These are phyloP conservation scores for Sanguinoderma infundibulare DNA, from an alignment of 1,284 basidiomycete genomes.

Conservation along the genomic window DNA sequence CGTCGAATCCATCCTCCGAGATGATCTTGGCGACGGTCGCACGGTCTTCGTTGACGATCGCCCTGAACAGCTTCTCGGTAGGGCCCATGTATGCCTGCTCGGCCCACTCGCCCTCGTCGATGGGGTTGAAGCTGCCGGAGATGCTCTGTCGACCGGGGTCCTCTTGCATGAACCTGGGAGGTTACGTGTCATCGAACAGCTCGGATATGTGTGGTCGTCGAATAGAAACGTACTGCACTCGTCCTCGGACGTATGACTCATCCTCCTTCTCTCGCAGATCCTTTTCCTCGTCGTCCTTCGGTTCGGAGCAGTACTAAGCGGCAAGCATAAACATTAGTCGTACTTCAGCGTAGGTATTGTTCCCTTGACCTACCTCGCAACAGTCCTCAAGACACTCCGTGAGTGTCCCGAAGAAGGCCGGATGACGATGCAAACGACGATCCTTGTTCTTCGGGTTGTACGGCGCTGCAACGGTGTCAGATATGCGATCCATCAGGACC, in stretches of 20 bases:
- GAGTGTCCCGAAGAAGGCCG: constrained; percentile 64
- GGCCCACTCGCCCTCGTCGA: constrained; percentile 69
- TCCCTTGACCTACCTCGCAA: constrained; percentile 50
- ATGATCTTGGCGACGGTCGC: constrained; percentile 44
- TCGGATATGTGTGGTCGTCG: background rate
- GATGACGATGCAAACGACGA: constrained; percentile 60
- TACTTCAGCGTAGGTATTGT: too few species aligned
- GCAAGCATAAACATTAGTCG: background rate
- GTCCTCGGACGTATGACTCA: constrained; percentile 54
- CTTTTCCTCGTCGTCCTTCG: constrained; percentile 55
- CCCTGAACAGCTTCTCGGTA: constrained; percentile 55
- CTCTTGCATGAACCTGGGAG: constrained; percentile 56
- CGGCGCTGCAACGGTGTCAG: constrained; percentile 42
- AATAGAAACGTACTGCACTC: constrained; percentile 49
- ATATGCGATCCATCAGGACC: background rate
- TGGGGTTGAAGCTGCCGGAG: constrained; percentile 66
- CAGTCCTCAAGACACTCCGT: constrained; percentile 61
- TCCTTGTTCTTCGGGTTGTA: constrained; percentile 66
- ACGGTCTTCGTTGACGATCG: constrained; percentile 50
- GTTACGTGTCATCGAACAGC: background rate
- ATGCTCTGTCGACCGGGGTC: constrained; percentile 64
- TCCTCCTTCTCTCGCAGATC: constrained; percentile 55
- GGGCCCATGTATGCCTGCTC: constrained; percentile 59
- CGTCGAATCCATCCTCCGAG: constrained; percentile 42
- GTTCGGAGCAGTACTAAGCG: constrained; percentile 51